A percentile compares a stretch with the other conserved stretches of the same genome.
These are phyloP conservation scores for Achaetomium macrosporum DNA, from an alignment of 2,329 filamentous ascomycete genomes.

Conservation along the genomic window DNA sequence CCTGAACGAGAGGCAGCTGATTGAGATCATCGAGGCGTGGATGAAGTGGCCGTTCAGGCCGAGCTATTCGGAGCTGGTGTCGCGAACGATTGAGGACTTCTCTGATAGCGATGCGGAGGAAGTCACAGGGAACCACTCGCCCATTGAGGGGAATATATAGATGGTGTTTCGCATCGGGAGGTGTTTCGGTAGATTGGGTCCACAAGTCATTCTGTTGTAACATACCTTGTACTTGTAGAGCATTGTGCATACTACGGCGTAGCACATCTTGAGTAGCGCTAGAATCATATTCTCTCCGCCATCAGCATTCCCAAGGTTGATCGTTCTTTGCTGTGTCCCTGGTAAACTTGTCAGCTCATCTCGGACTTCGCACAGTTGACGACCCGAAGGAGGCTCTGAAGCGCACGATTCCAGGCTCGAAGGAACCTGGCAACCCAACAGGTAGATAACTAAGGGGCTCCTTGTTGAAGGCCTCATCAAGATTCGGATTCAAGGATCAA, in stretches of 20 bases:
- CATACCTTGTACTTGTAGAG: too few species aligned
- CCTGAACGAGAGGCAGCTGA: conserved; percentile 50
- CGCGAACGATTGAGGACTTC: conserved; percentile 31
- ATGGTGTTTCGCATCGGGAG: not conserved
- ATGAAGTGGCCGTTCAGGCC: conserved; percentile 61
- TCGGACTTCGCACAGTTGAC: too few species aligned
- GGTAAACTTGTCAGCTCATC: too few species aligned
- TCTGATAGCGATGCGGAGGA: conserved; percentile 18
- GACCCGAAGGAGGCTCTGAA: too few species aligned
- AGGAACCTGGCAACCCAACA: not conserved
- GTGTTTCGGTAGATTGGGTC: not conserved
- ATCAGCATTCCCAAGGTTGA: too few species aligned
- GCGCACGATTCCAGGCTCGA: too few species aligned
- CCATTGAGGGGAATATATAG: not conserved
- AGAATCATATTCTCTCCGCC: not conserved
- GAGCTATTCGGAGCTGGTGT: conserved; percentile 42
- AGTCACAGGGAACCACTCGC: conserved; percentile 12
- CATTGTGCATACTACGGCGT: too few species aligned
- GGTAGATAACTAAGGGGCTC: not conserved
- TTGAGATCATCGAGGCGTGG: conserved; percentile 55
- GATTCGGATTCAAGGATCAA: not conserved
- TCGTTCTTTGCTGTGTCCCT: too few species aligned
- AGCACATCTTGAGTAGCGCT: not conserved
- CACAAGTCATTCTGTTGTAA: too few species aligned
- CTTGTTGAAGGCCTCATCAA: not conserved